These are phyloP conservation scores for Dioszegia aurantiaca DNA, from an alignment of 768 basidiomycete species.

Conservation along the genomic window DNA sequence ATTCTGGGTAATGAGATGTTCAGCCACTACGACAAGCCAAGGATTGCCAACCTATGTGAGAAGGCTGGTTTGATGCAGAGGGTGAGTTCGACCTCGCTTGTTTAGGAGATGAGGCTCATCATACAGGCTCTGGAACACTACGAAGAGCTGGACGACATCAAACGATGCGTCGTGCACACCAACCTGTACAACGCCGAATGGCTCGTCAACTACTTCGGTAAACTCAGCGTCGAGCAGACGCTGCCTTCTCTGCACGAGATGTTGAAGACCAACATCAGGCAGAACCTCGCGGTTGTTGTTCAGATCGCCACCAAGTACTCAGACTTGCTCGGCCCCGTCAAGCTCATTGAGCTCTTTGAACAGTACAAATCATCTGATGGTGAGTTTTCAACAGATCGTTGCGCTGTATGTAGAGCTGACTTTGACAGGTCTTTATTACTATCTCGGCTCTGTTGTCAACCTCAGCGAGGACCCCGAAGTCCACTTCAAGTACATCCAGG, in stretches of 20 bases:
- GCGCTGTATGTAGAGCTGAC: background rate
- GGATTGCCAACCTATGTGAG: slow-evolving; percentile 97
- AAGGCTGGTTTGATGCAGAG: slow-evolving; percentile 94
- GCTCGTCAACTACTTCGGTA: slow-evolving; percentile 96
- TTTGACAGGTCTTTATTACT: slow-evolving; percentile 84
- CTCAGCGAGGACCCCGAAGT: slow-evolving; percentile 94
- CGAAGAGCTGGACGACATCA: slow-evolving; percentile 96
- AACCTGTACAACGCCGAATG: slow-evolving; percentile 84
- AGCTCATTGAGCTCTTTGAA: slow-evolving; percentile 98
- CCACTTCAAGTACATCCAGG: slow-evolving; percentile 99
- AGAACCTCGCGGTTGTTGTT: slow-evolving; percentile 92
- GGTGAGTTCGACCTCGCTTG: slow-evolving; percentile 56
- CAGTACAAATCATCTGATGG: slow-evolving; percentile 97
- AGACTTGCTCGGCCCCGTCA: slow-evolving; percentile 93
- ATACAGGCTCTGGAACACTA: slow-evolving; percentile 94
- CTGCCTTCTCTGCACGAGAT: slow-evolving; percentile 96
- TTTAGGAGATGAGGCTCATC: slow-evolving; percentile 20
- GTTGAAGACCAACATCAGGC: slow-evolving; percentile 92
- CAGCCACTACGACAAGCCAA: slow-evolving; percentile 87
- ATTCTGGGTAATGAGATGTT: slow-evolving; percentile 99
- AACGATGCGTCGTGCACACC: slow-evolving; percentile 93
- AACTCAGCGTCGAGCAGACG: slow-evolving; percentile 93
- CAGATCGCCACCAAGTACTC: slow-evolving; percentile 99
- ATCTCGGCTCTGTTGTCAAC: slow-evolving; percentile 96
- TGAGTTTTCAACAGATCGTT: slow-evolving; percentile 37